A percentile compares a stretch with the other conserved stretches of the same genome.
Evolutionary conservation across 129 eudicot genomes (phyloP).

Genomic region (Helianthus annuus): DNA sequence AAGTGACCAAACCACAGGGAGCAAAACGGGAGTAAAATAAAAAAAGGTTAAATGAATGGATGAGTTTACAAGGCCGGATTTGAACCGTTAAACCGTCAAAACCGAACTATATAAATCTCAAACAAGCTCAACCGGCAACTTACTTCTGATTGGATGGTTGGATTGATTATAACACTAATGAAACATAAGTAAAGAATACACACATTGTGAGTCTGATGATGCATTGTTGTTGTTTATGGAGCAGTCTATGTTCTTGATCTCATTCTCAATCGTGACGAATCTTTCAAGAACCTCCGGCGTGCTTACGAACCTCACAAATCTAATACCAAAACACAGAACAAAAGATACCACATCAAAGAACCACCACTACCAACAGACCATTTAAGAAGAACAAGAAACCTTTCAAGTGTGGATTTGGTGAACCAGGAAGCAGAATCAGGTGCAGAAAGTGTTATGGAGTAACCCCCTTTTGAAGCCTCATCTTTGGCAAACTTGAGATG

Average conservation of each 20-base stretch:
- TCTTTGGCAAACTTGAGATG: slow-evolving; percentile 69
- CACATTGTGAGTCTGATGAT: slow-evolving; percentile 46
- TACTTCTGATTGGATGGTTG: background rate
- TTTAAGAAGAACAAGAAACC: slow-evolving; percentile 32
- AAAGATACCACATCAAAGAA: background rate
- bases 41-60: background rate
- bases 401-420: slow-evolving; percentile 75
- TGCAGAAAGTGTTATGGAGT: slow-evolving; percentile 69
- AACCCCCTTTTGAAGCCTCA: slow-evolving; percentile 81
- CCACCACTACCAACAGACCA: slow-evolving; percentile 15
- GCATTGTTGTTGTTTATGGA: slow-evolving; percentile 47
- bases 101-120: background rate
- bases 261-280: slow-evolving; percentile 63
- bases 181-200: slow-evolving; percentile 14
- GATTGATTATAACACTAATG: background rate
- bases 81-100: background rate
- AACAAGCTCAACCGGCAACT: background rate
- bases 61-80: background rate
- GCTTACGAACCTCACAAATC: slow-evolving; percentile 84
- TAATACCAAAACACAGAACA: slow-evolving; percentile 20
- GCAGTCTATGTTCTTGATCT: slow-evolving; percentile 65
- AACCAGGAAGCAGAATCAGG: slow-evolving; percentile 59
- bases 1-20: too few relatives aligned
- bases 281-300: slow-evolving; percentile 95
- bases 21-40: too few relatives aligned